Evolutionary conservation across 164 flowering plant species (phyloP).

Genomic region (Chimonanthus praecox): DNA sequence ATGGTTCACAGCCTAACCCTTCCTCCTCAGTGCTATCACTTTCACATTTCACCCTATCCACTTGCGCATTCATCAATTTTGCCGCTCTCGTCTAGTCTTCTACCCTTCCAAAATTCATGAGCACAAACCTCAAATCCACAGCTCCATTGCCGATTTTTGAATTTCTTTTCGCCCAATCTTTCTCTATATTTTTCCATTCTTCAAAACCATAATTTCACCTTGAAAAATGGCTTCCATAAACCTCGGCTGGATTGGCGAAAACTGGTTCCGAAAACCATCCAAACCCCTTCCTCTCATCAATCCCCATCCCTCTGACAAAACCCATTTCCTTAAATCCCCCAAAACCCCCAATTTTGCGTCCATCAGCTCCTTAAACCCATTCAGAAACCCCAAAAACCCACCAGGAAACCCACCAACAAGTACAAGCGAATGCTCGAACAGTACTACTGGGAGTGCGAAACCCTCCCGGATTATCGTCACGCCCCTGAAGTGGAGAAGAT

Average conservation of each 20-base stretch:
- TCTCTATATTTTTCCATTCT: too few species aligned
- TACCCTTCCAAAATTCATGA: too few species aligned
- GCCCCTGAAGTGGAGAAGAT: constrained; percentile 73
- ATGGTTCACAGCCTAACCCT: too few species aligned
- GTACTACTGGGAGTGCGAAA: constrained; percentile 72
- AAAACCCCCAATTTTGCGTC: constrained; percentile 45
- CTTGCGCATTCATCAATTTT: too few species aligned
- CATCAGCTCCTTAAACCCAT: constrained; percentile 21
- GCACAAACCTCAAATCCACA: too few species aligned
- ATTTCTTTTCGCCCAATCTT: background rate
- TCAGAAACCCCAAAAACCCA: constrained; percentile 18
- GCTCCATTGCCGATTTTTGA: background rate
- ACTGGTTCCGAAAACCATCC: constrained; percentile 75
- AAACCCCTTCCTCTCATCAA: constrained; percentile 32
- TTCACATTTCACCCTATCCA: too few species aligned
- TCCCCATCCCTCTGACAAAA: constrained; percentile 16
- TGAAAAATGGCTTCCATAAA: constrained; percentile 60
- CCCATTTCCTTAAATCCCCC: background rate
- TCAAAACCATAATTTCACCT: constrained; percentile 2
- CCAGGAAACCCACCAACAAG: constrained; percentile 27
- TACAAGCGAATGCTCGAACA: constrained; percentile 47
- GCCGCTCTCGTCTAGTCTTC: too few species aligned
- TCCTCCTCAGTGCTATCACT: too few species aligned
- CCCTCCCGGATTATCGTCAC: constrained; percentile 61
- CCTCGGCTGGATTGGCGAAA: constrained; percentile 55